A percentile compares a stretch with the other conserved stretches of the same genome.
Conservation (phyloP, 345 rosid species). For the Cardamine resedifolia region DNA sequence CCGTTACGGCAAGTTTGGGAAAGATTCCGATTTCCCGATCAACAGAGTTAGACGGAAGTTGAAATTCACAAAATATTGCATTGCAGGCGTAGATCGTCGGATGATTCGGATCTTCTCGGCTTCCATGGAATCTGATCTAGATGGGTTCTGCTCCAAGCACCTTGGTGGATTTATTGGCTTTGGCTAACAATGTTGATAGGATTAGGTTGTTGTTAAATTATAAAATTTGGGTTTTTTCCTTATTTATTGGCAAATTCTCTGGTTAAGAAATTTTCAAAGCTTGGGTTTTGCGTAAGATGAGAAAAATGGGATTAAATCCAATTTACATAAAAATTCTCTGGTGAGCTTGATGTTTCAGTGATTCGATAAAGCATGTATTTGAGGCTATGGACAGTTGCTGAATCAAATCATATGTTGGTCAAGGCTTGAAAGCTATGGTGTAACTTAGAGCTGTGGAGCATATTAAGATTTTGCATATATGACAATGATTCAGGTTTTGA, state of each 20-base stretch:
- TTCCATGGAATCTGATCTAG: background rate
- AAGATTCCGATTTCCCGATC: background rate
- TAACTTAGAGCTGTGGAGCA: background rate
- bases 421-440: background rate
- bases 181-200: slow-evolving; percentile 1
- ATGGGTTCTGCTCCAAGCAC: background rate
- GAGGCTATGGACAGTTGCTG: background rate
- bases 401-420: background rate
- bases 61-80: background rate
- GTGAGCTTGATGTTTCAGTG: too few species aligned
- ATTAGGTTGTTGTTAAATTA: background rate
- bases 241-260: background rate
- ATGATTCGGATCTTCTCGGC: background rate
- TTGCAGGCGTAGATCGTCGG: background rate
- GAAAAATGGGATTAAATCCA: background rate
- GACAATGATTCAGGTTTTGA: background rate
- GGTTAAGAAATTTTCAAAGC: background rate
- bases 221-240: background rate
- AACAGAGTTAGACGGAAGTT: background rate
- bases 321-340: background rate
- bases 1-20: background rate
- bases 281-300: background rate
- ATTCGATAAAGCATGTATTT: too few species aligned
- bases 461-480: background rate
- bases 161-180: background rate